These are phyloP conservation scores for Ceratobasidium sp. DNA, from an alignment of 1,284 basidiomycete genomes.

Conservation along the genomic window DNA sequence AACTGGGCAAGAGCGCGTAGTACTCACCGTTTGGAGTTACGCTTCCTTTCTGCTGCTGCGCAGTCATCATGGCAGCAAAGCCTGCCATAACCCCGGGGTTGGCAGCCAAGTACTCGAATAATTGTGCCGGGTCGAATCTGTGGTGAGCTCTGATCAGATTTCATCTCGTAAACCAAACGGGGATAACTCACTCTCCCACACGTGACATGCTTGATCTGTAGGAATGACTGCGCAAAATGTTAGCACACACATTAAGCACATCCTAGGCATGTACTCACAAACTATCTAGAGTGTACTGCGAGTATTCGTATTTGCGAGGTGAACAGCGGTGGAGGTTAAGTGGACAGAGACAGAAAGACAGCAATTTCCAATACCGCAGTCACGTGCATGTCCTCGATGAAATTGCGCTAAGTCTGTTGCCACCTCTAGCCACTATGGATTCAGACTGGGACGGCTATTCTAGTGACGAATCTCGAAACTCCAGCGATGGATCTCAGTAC, in stretches of 20 bases:
- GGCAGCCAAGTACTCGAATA: too few relatives aligned
- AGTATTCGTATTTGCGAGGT: background rate
- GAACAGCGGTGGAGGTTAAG: background rate
- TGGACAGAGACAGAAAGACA: background rate
- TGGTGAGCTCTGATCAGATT: background rate
- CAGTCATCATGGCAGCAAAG: background rate
- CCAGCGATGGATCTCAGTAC: background rate
- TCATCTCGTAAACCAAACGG: background rate
- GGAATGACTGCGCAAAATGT: background rate
- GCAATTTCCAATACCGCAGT: background rate
- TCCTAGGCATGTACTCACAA: background rate
- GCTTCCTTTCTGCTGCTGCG: too few relatives aligned
- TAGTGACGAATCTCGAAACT: background rate
- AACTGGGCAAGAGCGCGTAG: too few relatives aligned
- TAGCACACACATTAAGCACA: background rate
- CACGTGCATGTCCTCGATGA: background rate
- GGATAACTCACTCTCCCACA: background rate
- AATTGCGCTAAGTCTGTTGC: background rate
- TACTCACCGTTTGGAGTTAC: too few relatives aligned
- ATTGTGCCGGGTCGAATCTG: too few relatives aligned
- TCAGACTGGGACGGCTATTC: background rate
- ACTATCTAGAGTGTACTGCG: background rate
- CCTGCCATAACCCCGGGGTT: background rate
- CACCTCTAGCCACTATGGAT: slow-evolving; percentile 7
- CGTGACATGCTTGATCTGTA: background rate